Percentiles rank a stretch among this genome's conserved stretches.
Evolutionary conservation across 345 rosid species (phyloP).

Genomic region (Murraya paniculata): DNA sequence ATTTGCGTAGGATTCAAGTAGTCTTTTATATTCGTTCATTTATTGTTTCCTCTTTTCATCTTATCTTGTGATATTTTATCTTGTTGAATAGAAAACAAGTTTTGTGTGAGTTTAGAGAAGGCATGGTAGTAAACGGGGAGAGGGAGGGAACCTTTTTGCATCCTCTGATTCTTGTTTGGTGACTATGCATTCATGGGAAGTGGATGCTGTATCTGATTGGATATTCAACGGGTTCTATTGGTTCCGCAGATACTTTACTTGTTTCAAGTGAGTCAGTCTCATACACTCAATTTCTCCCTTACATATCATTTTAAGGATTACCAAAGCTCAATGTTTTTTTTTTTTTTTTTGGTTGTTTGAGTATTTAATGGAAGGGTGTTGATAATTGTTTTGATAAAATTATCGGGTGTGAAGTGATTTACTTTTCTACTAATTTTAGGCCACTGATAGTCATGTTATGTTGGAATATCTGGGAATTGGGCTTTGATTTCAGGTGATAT

Average conservation of each 20-base stretch:
- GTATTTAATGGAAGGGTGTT: not conserved
- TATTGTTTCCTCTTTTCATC: constrained; percentile 1
- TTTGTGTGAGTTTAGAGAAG: constrained; percentile 10
- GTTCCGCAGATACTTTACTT: constrained; percentile 37
- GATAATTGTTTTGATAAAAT: not conserved
- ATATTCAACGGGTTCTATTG: constrained; percentile 34
- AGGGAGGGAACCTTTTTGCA: constrained; percentile 15
- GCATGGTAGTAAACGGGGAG: constrained; percentile 25
- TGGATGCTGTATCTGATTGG: constrained; percentile 34
- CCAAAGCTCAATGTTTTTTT: not conserved
- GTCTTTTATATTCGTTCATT: constrained; percentile 1
- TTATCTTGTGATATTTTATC: constrained; percentile 2
- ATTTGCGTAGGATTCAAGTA: constrained; percentile 35
- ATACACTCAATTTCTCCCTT: not conserved
- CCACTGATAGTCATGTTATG: not conserved
- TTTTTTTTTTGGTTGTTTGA: not conserved
- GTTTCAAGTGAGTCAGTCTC: constrained; percentile 27
- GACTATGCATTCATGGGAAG: constrained; percentile 30
- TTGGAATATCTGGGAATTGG: constrained; percentile 5
- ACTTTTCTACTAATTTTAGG: not conserved
- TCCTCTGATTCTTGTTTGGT: constrained; percentile 14
- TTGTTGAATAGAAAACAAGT: not conserved
- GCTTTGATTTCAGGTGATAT: not conserved
- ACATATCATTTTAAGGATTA: constrained; percentile 8
- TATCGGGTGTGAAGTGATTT: not conserved